A percentile compares a stretch with the other conserved stretches of the same genome.
These are phyloP conservation scores for Pontederia crassipes DNA, from an alignment of 176 grass and related monocot genomes.

Conservation along the genomic window DNA sequence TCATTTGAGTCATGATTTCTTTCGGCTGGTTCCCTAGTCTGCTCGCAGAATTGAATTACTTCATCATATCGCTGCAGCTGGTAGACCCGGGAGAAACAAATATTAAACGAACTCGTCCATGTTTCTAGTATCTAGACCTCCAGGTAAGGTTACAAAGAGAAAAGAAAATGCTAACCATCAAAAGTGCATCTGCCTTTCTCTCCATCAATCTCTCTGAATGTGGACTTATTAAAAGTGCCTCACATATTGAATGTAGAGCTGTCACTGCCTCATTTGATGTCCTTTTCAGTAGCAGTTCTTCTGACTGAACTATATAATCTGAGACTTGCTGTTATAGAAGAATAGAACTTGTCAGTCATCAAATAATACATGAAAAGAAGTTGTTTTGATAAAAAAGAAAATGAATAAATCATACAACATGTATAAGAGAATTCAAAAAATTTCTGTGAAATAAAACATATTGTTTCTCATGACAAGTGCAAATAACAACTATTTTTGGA, in stretches of 20 bases:
- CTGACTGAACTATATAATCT: slow-evolving; percentile 42
- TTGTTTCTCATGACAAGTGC: too few relatives aligned
- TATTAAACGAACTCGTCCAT: neutral
- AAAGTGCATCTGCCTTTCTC: slow-evolving; percentile 83
- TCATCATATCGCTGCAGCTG: slow-evolving; percentile 68
- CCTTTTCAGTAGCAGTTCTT: slow-evolving; percentile 44
- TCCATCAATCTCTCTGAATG: slow-evolving; percentile 72
- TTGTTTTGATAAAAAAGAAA: too few relatives aligned
- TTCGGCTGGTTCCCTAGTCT: slow-evolving; percentile 40
- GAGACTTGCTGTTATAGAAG: slow-evolving; percentile 49
- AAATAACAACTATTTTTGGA: too few relatives aligned
- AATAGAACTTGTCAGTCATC: neutral
- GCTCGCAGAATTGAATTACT: slow-evolving; percentile 54
- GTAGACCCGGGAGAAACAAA: slow-evolving; percentile 13
- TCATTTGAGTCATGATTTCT: slow-evolving; percentile 32
- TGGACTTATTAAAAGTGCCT: slow-evolving; percentile 52
- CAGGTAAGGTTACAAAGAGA: neutral
- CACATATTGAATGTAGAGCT: slow-evolving; percentile 55
- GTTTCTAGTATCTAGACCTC: neutral
- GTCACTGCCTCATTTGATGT: slow-evolving; percentile 40
- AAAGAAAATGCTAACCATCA: slow-evolving; percentile 35
- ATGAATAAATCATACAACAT: too few relatives aligned
- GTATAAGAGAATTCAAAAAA: too few relatives aligned
- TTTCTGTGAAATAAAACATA: too few relatives aligned
- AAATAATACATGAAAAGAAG: neutral